Conservation (phyloP, 2,329 filamentous ascomycete genomes). For the Neobulgaria alba region DNA sequence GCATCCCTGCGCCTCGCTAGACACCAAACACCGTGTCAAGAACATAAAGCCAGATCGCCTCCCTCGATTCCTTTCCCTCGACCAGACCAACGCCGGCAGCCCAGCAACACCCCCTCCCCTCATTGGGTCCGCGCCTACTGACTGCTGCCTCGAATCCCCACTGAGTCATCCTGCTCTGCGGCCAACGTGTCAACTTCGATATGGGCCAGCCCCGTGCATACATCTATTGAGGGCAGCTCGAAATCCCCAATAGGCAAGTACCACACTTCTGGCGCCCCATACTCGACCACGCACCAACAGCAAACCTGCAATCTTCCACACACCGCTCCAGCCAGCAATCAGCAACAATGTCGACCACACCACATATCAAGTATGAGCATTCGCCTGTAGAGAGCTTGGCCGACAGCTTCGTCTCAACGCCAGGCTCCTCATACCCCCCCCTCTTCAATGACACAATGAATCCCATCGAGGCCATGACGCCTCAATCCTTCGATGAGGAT, state of each 20-base stretch:
- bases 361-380: constrained; percentile 28
- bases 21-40: not conserved
- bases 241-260: not conserved
- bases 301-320: not conserved
- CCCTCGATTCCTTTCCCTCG: not conserved
- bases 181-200: not conserved
- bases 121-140: not conserved
- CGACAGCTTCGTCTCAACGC: constrained; percentile 29
- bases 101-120: not conserved
- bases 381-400: constrained; percentile 26
- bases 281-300: not conserved
- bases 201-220: not conserved
- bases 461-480: constrained; percentile 25
- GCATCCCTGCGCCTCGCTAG: too few relatives aligned
- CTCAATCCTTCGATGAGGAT: constrained; percentile 27
- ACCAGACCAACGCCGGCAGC: not conserved
- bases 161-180: not conserved
- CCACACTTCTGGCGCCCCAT: not conserved
- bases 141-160: not conserved
- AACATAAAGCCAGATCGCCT: not conserved
- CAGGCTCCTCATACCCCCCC: constrained; percentile 25
- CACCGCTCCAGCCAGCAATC: constrained; percentile 5
- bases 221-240: not conserved
- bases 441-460: constrained; percentile 26
- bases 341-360: constrained; percentile 14